These are phyloP conservation scores for Cairneyella variabilis DNA, from an alignment of 495 filamentous ascomycete genomes.

Conservation along the genomic window DNA sequence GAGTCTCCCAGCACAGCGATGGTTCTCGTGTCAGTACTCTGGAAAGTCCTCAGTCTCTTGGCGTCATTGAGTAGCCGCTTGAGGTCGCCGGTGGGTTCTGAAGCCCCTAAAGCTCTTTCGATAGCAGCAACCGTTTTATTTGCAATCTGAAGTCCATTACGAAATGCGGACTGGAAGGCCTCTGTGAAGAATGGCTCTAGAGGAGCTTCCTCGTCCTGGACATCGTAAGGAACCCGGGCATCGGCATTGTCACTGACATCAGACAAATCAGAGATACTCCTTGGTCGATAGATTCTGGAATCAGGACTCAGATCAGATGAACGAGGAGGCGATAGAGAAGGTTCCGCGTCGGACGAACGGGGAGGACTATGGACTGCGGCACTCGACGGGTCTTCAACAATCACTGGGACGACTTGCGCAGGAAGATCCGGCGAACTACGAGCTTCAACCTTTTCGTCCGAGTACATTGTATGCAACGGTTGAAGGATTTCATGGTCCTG, in stretches of 20 bases:
- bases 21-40: conserved; percentile 20
- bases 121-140: conserved; percentile 9
- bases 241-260: conserved; percentile 6
- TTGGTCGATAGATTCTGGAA: background rate
- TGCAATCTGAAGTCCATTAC: conserved; percentile 11
- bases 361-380: background rate
- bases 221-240: conserved; percentile 4
- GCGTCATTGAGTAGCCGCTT: conserved; percentile 15
- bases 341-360: background rate
- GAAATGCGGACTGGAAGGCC: conserved; percentile 9
- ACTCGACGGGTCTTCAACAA: conserved; percentile 1
- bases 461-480: conserved; percentile 3
- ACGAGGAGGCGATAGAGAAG: background rate
- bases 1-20: conserved; percentile 27
- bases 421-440: background rate
- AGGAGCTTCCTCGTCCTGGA: conserved; percentile 15
- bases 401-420: background rate
- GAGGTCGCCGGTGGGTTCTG: conserved; percentile 4
- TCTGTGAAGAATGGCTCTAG: conserved; percentile 11
- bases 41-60: conserved; percentile 7
- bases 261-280: conserved; percentile 13
- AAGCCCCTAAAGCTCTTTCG: conserved; percentile 1
- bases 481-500: conserved; percentile 1
- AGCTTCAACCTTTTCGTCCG: conserved; percentile 7
- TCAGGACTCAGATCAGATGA: background rate